Evolutionary conservation across 164 flowering plant genomes (phyloP), one percentile per base, ranked within the genome.

Genomic region (Buxus sempervirens): DNA sequence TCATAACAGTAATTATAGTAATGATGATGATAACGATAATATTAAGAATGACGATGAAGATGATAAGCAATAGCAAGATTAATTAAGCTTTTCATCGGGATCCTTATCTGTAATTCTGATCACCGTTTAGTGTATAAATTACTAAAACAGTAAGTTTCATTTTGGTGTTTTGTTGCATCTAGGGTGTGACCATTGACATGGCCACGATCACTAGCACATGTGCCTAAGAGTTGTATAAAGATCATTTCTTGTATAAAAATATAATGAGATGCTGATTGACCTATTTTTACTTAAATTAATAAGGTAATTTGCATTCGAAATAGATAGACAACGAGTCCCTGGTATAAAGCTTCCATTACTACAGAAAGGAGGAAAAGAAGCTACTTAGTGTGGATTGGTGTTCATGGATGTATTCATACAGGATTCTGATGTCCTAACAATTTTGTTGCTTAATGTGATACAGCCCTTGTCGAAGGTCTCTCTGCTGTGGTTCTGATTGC

Each of bases 381-480:
- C 1, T 45, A 4, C 1, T 15, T 45, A 15, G 2, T 45, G 51
- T 45, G 16, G 18, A 15, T 45, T 6, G 13, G 51, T 45, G 51
- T 15, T 45, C 51, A 45, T 45, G 51, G 14, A 5, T 10, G 51
- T 45, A 10, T 45, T 45, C 10, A 45, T 45, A 45, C 1, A 45
- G 1, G 16, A 45, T 45, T 45, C 10, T n/a, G n/a, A n/a, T n/a
- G n/a, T n/a, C n/a, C n/a, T 45, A 10, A 45, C 13, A 45, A 10
- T 4, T 45, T 45, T 45, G 14, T 4, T 10, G 51, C 58, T 20
- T 25, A 62, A 54, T 45, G 15, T 71, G n/a, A n/a, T 83, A 68
- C 91, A 91, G 97, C 90, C 70, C 25, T 75, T 68, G 86, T 91
- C 32, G 88, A 85, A 73, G 79, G 72, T 64, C 78, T 91, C 24